A percentile compares a stretch with the other conserved stretches of the same genome.
phyloP scores from a whole-genome alignment of 2,329 filamentous ascomycete genomes.

The Macrophomina phaseolina region DNA sequence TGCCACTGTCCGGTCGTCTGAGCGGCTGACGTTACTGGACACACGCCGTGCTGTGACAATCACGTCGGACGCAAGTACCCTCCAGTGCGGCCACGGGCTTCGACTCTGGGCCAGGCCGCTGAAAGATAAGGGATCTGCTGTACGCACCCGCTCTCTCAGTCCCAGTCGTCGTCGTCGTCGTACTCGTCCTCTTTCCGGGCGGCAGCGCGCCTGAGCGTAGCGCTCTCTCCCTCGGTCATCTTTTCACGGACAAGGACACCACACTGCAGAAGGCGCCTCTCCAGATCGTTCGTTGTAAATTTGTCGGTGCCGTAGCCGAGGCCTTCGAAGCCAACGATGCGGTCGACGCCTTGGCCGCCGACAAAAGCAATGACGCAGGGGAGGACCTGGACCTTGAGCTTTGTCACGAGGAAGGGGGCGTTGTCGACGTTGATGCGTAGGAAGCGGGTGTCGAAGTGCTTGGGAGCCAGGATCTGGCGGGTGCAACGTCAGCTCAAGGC shows the following conservation, averaged over 20 bases:
- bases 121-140: neutral
- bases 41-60: neutral
- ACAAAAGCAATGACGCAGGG: conserved; percentile 65
- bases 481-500: conserved; percentile 20
- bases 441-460: conserved; percentile 65
- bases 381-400: conserved; percentile 62
- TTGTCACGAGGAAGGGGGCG: conserved; percentile 64
- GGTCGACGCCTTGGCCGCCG: conserved; percentile 60
- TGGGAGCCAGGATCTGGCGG: conserved; percentile 55
- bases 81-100: neutral
- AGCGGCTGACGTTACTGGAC: neutral
- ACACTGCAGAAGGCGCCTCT: conserved; percentile 56
- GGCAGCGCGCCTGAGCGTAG: conserved; percentile 38
- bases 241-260: conserved; percentile 60
- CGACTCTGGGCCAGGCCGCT: neutral
- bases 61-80: neutral
- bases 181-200: conserved; percentile 39
- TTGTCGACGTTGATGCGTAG: conserved; percentile 65
- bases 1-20: neutral
- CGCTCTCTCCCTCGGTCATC: conserved; percentile 52
- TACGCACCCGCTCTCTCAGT: conserved; percentile 37
- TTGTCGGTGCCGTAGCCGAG: conserved; percentile 59
- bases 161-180: conserved; percentile 60
- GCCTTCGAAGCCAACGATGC: conserved; percentile 65
- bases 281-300: conserved; percentile 61